These are phyloP conservation scores for Lagenidium giganteum DNA, from an alignment of 352 stramenopile genomes.

Conservation along the genomic window DNA sequence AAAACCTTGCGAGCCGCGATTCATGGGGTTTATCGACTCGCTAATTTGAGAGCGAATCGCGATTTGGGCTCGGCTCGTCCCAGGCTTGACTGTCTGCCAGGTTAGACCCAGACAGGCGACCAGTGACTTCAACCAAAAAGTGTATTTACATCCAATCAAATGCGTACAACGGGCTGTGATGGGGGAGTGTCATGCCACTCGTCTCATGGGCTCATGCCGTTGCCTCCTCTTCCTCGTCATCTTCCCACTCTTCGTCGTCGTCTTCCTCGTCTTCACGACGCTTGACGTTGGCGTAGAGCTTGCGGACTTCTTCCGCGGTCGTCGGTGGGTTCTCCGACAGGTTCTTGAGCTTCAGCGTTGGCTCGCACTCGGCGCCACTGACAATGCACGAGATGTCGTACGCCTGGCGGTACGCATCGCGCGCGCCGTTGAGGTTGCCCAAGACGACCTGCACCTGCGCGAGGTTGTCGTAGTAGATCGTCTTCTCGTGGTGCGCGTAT, in stretches of 20 bases:
- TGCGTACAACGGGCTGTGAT: background rate
- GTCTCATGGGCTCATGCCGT: no score
- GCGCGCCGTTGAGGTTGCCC: slow-evolving; percentile 41
- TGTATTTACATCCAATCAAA: no score
- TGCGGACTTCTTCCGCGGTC: slow-evolving; percentile 48
- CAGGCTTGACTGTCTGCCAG: no score
- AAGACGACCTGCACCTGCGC: slow-evolving; percentile 67
- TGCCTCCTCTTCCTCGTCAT: slow-evolving; percentile 24
- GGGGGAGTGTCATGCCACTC: no score
- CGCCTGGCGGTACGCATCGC: slow-evolving; percentile 43
- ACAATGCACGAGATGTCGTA: slow-evolving; percentile 58
- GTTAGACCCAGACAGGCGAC: no score
- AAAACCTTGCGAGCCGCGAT: no score
- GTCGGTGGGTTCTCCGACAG: slow-evolving; percentile 63
- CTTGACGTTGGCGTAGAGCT: slow-evolving; percentile 38
- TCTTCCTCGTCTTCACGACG: slow-evolving; percentile 24
- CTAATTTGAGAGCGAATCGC: no score
- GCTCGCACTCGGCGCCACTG: slow-evolving; percentile 50
- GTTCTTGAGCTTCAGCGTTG: slow-evolving; percentile 52
- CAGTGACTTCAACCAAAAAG: no score
- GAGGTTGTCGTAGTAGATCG: slow-evolving; percentile 83
- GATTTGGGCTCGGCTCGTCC: no score
- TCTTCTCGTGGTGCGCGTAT: slow-evolving; percentile 70
- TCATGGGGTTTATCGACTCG: no score
- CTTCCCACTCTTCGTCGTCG: slow-evolving; percentile 21